Base-by-base conservation (phyloP, 352 stramenopile species). In the Globisporangium cylindrosporum region DNA sequence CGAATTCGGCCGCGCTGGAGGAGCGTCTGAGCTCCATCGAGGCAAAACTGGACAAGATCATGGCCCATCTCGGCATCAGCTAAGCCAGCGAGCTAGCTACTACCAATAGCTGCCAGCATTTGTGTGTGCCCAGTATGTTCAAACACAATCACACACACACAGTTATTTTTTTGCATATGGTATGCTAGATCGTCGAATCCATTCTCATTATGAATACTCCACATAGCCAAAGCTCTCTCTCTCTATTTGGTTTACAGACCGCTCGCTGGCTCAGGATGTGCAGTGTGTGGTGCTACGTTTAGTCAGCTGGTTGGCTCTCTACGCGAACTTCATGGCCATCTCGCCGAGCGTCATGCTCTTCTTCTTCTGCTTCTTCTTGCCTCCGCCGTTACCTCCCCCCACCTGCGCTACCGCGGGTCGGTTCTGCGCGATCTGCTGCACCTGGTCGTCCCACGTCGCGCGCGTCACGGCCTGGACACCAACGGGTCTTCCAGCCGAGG, bases 1-100 rank as follows among this genome's bases (percentile, higher is more conserved):
- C 66, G 36, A 70, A 66, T 20, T 51, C 43, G 43, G 59, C 49
- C 4, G 71, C 63, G 5, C 54, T 93, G 49, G 87, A 96, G 29
- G 71, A 84, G 20, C 79, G 89, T 20, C 77, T 97, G 41, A 74
- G 74, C 32, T 71, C 84, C 1, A 94, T 97, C 67, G 90, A 97
- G 64, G 77, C 70, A 66, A 97, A 97, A 56, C 81, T 97, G 41
- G 86, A 97, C 81, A 95, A 95, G 74, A 93, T 97, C 73, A 86
- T 97, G 79, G 79, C 81, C 29, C 86, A 95, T 59, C 73, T 97
- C 10, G 87, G 87, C 61, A 89, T 90, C 64, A 85, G 71, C 69
- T 91, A 70, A 76, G 14, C 53, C 9, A 7, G 2, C 15, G 12
- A 22, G 12, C 4, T 15, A 38, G 32, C 7, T 38, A 46, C 32